Percentiles rank a stretch among this genome's conserved stretches.
These are phyloP conservation scores for Hanseniaspora jakobsenii DNA, from an alignment of 805 yeast genomes.

Conservation along the genomic window DNA sequence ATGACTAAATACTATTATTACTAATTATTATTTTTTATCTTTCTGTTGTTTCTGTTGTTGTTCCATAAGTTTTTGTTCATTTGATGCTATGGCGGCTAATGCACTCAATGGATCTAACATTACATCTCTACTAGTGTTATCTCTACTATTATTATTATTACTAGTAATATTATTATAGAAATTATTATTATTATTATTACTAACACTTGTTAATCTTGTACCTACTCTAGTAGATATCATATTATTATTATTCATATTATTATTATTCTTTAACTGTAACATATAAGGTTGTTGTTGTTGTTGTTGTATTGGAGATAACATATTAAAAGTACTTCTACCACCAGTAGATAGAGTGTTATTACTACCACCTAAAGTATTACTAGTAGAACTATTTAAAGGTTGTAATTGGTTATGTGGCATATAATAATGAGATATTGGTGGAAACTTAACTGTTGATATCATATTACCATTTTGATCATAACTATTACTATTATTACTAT, in stretches of 20 bases:
- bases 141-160: no score
- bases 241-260: no score
- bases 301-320: no score
- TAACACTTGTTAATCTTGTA: background rate
- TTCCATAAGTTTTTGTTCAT: conserved; percentile 17
- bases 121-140: background rate
- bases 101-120: conserved; percentile 29
- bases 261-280: no score
- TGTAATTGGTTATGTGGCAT: background rate
- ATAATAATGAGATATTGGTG: conserved; percentile 1
- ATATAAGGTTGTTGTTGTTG: no score
- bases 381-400: background rate
- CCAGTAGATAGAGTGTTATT: no score
- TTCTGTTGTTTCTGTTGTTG: conserved; percentile 4
- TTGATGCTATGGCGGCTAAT: conserved; percentile 30
- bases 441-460: background rate
- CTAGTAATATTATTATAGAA: background rate
- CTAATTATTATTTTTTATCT: background rate
- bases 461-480: background rate
- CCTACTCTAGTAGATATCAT: no score
- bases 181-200: no score
- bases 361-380: background rate
- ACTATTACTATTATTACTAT: no score
- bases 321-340: no score
- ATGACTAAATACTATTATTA: no score